These are phyloP conservation scores for Lasiodiplodia theobromae DNA, from an alignment of 2,329 filamentous ascomycete genomes.

Conservation along the genomic window DNA sequence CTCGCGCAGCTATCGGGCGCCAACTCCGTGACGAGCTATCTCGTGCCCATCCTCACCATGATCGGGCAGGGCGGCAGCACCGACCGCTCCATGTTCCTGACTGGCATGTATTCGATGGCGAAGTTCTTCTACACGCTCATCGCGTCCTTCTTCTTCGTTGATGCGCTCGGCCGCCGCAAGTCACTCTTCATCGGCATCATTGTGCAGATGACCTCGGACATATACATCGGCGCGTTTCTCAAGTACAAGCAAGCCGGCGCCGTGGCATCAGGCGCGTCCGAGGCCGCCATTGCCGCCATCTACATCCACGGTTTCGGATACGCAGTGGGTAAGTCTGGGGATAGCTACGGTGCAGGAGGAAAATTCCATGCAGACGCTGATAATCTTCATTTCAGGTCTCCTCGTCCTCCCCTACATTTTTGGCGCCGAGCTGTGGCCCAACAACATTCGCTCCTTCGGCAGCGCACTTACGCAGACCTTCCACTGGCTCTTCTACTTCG, in stretches of 20 bases:
- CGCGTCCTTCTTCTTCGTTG: constrained; percentile 55
- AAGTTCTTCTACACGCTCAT: constrained; percentile 54
- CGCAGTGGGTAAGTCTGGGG: constrained; percentile 39
- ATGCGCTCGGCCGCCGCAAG: constrained; percentile 47
- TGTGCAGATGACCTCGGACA: constrained; percentile 51
- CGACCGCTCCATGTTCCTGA: constrained; percentile 48
- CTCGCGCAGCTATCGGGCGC: constrained; percentile 54
- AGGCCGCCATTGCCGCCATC: constrained; percentile 53
- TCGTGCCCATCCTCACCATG: constrained; percentile 52
- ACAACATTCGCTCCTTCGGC: constrained; percentile 55
- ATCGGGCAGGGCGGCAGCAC: constrained; percentile 44
- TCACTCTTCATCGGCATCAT: constrained; percentile 45
- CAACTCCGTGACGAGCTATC: constrained; percentile 54
- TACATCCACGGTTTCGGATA: constrained; percentile 58
- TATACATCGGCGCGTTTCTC: constrained; percentile 53
- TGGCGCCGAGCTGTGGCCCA: constrained; percentile 55
- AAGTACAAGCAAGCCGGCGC: constrained; percentile 41
- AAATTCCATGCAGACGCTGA: neutral
- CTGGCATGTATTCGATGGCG: constrained; percentile 52
- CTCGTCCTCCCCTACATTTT: constrained; percentile 56
- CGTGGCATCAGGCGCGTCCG: constrained; percentile 40
- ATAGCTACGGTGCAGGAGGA: neutral
- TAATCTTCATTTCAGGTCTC: constrained; percentile 32
- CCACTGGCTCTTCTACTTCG: constrained; percentile 55
- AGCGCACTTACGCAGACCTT: constrained; percentile 49